Base-by-base conservation (phyloP, 257 asterid genomes). In the Misopates orontium region DNA sequence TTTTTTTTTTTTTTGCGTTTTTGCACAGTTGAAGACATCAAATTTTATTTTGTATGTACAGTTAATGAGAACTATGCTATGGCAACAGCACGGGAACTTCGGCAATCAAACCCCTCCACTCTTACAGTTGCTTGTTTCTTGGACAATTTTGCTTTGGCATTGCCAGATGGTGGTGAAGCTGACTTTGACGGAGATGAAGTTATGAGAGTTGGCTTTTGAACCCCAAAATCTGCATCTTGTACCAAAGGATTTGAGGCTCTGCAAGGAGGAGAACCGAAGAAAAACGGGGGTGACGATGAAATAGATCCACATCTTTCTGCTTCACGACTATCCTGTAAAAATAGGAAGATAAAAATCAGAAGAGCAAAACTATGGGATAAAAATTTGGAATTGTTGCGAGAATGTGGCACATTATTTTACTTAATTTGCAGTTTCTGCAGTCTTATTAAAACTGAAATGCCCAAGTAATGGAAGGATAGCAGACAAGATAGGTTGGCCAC, bases 71-170 rank as follows among this genome's bases (percentile, higher is more conserved):
- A 70, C 65, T 70, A 60, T 32, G 72, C 62, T 65, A 62, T 42
- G 59, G 66, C 69, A 79, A 61, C 21, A 47, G 40, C 45, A 67
- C 62, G 69, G 52, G 74, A 61, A 14, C 52, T 42, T 39, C 53
- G 71, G 68, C 81, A 76, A 28, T 71, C 71, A 28, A 82, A 82
- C 61, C 87, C 87, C 57, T 73, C 87, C 15, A 82, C 72, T 66
- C 83, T 71, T 42, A 63, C 64, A 66, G 73, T 31, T 55, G 78
- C 77, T 68, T 69, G 77, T 60, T 75, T 49, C 19, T 65, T 59
- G 20, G 73, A 64, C 1, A 32, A 63, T 24, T 57, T 71, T 49
- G 47, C 73, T 51, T 60, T 71, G 60, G 60, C 19, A 58, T 71
- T 77, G 32, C 68, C 47, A 12, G 60, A 67, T 15, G 61, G 70